These are phyloP conservation scores for Globisporangium takayamanum DNA, from an alignment of 352 stramenopile species.

Conservation along the genomic window DNA sequence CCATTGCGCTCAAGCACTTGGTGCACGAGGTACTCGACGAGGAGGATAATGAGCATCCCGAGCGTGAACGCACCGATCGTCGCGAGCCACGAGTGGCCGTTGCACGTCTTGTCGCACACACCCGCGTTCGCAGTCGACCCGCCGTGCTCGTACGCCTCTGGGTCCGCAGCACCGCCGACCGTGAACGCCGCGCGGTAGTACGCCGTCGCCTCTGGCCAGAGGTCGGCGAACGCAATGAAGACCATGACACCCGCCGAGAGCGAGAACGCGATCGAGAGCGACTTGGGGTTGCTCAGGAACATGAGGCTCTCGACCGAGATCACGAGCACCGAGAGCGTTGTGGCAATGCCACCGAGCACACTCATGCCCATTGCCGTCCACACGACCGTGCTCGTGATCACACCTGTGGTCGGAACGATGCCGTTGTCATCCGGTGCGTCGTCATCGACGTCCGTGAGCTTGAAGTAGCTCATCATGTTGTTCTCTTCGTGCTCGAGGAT, in stretches of 20 bases:
- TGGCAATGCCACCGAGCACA: conserved; percentile 62
- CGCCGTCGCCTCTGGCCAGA: conserved; percentile 50
- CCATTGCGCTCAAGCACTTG: conserved; percentile 29
- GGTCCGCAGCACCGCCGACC: conserved; percentile 39
- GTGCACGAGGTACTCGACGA: conserved; percentile 65
- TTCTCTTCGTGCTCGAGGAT: conserved; percentile 79
- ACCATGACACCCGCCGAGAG: conserved; percentile 71
- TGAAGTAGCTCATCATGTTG: conserved; percentile 65
- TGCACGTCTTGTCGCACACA: conserved; percentile 54
- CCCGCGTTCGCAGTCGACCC: conserved; percentile 22
- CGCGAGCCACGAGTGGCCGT: conserved; percentile 53
- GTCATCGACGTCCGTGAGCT: conserved; percentile 40
- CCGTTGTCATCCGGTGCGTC: conserved; percentile 40
- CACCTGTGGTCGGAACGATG: conserved; percentile 17
- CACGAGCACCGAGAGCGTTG: conserved; percentile 54
- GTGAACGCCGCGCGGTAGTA: conserved; percentile 56
- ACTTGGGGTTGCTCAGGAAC: conserved; percentile 49
- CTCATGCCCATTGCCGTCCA: conserved; percentile 67
- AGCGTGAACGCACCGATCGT: conserved; percentile 45
- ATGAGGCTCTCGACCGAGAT: conserved; percentile 61
- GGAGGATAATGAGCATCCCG: conserved; percentile 56
- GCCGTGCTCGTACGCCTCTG: conserved; percentile 63
- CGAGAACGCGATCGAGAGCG: conserved; percentile 62
- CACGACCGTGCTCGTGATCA: conserved; percentile 49
- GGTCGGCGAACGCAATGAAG: conserved; percentile 67